Base-by-base conservation (phyloP, 179 eudicot species). In the Pouteria campechiana region DNA sequence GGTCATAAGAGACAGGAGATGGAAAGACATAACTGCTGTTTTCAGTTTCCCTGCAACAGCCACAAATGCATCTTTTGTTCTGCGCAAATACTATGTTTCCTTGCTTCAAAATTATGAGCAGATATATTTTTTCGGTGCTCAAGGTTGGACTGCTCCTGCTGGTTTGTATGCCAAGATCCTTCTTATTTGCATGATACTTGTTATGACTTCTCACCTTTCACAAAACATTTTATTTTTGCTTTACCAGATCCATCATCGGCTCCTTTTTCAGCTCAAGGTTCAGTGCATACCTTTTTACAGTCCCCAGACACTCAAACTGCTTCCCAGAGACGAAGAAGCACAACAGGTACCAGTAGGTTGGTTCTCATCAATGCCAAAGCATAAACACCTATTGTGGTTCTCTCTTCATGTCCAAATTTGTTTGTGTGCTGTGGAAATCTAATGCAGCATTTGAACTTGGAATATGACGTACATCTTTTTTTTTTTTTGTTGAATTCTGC, bases 41-140 rank as follows among this genome's bases (percentile, higher is more conserved):
- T 90, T 90, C 64, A 69, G 58, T 64, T 90, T 90, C 44, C 98
- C 98, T 0, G 56, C 98, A 15, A 79, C 96, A 31, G 98, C 98
- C 24, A 90, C 98, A 52, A 90, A 90, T 57, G 98, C 98, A 20
- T 90, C 98, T 24, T 86, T 79, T 37, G 83, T 81, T 17, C 73
- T 86, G 40, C 90, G 94, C 25, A 90, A 90, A 44, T 82, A 90
- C 58, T 90, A 90, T 28, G 35, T 50, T 41, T 75, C 82, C n/a
- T 40, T 86, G 55, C 71, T 90, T 56, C 69, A 76, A 32, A 83
- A 73, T 50, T 90, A 74, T 41, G 98, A 90, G 44, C 78, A 69
- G 50, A 63, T 82, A 24, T 90, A 86, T 81, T 90, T 60, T 60
- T 74, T 86, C 29, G 73, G 65, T 64, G 79, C 81, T 22, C 65